phyloP scores from a whole-genome alignment of 306 rosid genomes.

The Lotus japonicus region DNA sequence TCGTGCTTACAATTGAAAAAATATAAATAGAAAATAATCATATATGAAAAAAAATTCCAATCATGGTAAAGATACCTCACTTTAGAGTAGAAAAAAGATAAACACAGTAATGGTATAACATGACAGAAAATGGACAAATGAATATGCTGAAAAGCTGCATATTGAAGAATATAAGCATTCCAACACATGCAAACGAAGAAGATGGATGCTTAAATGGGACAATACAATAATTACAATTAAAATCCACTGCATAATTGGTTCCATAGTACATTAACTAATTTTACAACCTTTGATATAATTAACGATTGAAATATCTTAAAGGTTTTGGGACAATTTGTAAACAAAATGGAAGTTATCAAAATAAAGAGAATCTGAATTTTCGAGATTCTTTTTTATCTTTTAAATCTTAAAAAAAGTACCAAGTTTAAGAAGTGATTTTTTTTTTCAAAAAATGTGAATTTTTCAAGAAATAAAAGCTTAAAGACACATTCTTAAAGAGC shows the following conservation, averaged over 20 bases:
- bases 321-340: no score
- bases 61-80: not conserved
- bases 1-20: not conserved
- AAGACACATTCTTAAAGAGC: no score
- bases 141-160: not conserved
- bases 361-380: no score
- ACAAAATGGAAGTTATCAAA: no score
- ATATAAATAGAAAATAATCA: not conserved
- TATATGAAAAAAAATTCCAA: not conserved
- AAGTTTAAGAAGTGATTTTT: no score
- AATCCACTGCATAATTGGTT: not conserved
- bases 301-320: not conserved
- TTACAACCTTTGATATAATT: not conserved
- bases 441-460: no score
- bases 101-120: constrained; percentile 2
- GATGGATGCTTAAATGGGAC: not conserved
- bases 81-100: not conserved
- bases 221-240: not conserved
- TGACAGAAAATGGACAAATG: not conserved
- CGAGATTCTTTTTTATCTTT: no score
- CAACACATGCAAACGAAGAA: not conserved
- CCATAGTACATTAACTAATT: not conserved
- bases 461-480: no score
- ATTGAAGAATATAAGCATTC: not conserved
- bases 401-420: no score